A percentile compares a stretch with the other conserved stretches of the same genome.
Conservation (phyloP, 208 protist genomes). For the Leishmania tropica region DNA sequence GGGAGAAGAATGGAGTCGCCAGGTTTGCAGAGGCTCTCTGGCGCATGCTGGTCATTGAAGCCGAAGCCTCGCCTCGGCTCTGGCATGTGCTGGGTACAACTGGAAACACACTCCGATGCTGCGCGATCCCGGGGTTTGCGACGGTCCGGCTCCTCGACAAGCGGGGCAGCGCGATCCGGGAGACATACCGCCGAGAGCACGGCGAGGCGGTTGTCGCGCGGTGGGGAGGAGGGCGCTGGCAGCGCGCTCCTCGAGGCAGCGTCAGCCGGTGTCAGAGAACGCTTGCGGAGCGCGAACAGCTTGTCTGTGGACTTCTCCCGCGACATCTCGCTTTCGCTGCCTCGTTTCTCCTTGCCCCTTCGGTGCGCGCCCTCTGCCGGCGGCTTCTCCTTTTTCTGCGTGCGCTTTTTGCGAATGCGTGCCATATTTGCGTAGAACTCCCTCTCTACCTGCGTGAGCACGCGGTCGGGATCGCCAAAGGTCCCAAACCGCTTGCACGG, state of each 20-base stretch:
- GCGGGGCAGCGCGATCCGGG: not conserved
- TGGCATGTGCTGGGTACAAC: not conserved
- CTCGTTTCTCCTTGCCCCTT: not conserved
- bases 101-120: not conserved
- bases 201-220: not conserved
- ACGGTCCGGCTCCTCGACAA: not conserved
- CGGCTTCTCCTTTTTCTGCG: not conserved
- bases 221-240: not conserved
- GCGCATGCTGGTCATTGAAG: not conserved
- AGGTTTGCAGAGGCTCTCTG: not conserved
- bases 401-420: not conserved
- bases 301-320: not conserved
- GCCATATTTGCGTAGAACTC: not conserved
- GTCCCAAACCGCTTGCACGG: slow-evolving; percentile 1
- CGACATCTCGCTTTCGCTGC: not conserved
- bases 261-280: not conserved
- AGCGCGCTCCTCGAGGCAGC: not conserved
- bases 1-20: not conserved
- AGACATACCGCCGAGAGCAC: not conserved
- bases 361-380: not conserved
- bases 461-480: slow-evolving; percentile 6
- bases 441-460: slow-evolving; percentile 2
- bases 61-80: not conserved
- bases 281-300: not conserved
- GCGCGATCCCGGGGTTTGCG: not conserved